Evolutionary conservation across 2,329 filamentous ascomycete species (phyloP).

Genomic region (Cladosporium sp.): DNA sequence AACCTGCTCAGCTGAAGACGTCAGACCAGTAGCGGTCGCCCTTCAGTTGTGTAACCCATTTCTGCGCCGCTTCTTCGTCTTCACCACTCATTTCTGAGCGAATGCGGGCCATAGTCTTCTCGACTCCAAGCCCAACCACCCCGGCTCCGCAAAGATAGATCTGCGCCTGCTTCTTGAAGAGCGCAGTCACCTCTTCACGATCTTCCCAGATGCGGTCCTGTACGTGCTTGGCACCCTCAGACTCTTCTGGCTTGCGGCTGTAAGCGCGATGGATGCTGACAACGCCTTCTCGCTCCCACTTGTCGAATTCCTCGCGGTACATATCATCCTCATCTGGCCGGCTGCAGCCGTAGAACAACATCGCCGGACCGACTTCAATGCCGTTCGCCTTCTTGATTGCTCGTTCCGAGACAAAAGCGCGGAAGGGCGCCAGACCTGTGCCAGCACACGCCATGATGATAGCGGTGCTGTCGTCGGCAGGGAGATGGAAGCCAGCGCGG

Average conservation of each 20-base stretch:
- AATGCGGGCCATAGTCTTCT: conserved; percentile 39
- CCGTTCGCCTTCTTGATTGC: conserved; percentile 42
- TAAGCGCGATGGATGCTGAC: conserved; percentile 61
- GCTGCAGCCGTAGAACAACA: conserved; percentile 65
- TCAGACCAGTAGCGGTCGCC: conserved; percentile 46
- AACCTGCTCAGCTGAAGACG: conserved; percentile 27
- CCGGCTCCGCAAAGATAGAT: conserved; percentile 59
- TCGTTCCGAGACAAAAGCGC: conserved; percentile 40
- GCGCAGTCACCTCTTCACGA: conserved; percentile 38
- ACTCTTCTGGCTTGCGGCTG: conserved; percentile 39
- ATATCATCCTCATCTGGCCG: conserved; percentile 53
- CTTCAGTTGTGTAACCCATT: conserved; percentile 43
- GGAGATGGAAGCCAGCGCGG: conserved; percentile 45
- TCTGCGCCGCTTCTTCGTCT: conserved; percentile 33
- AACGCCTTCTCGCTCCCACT: conserved; percentile 58
- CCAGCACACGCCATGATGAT: conserved; percentile 51
- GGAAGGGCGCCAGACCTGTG: conserved; percentile 46
- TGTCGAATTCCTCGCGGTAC: conserved; percentile 55
- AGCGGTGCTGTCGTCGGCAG: conserved; percentile 38
- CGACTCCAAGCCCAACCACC: conserved; percentile 39
- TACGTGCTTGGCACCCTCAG: conserved; percentile 49
- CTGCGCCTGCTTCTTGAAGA: conserved; percentile 50
- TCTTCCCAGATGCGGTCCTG: conserved; percentile 51
- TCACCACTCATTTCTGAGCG: conserved; percentile 36
- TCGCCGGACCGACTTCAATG: conserved; percentile 50